These are phyloP conservation scores for Phytophthora europaea DNA, from an alignment of 352 stramenopile species.

Conservation along the genomic window DNA sequence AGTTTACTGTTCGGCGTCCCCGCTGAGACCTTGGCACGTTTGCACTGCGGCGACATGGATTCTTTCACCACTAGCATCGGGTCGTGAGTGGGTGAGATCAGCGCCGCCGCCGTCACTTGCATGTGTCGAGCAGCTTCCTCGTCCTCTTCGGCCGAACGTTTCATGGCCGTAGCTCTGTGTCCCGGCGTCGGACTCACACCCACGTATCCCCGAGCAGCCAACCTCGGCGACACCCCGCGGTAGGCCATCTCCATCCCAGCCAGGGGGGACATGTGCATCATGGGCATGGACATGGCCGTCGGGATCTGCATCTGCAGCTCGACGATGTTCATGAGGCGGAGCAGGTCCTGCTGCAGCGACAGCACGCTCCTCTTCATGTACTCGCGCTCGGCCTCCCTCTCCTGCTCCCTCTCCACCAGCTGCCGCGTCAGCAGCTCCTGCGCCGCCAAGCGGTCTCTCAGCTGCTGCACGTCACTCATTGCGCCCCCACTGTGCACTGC, in stretches of 20 bases:
- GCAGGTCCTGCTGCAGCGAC: slow-evolving; percentile 76
- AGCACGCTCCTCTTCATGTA: slow-evolving; percentile 72
- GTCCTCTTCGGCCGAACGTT: slow-evolving; percentile 11
- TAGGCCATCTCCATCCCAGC: slow-evolving; percentile 18
- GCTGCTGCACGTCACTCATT: slow-evolving; percentile 21
- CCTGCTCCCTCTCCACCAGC: slow-evolving; percentile 45
- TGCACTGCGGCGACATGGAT: slow-evolving; percentile 67
- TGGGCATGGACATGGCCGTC: slow-evolving; percentile 29
- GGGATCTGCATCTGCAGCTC: slow-evolving; percentile 85
- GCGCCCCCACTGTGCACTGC: not conserved
- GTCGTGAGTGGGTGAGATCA: slow-evolving; percentile 37
- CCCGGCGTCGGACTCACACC: slow-evolving; percentile 2
- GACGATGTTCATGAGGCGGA: slow-evolving; percentile 81
- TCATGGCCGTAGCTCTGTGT: slow-evolving; percentile 7
- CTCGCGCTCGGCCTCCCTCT: slow-evolving; percentile 51
- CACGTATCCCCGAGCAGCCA: slow-evolving; percentile 8
- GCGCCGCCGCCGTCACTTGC: slow-evolving; percentile 29
- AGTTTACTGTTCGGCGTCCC: slow-evolving; percentile 46
- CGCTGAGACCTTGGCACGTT: slow-evolving; percentile 60
- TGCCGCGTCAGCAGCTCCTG: slow-evolving; percentile 45
- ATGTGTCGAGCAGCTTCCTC: not conserved
- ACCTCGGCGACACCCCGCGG: slow-evolving; percentile 23
- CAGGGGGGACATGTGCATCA: slow-evolving; percentile 39
- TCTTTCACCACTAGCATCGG: slow-evolving; percentile 29
- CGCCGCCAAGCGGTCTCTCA: slow-evolving; percentile 36